Evolutionary conservation across 2,329 filamentous ascomycete species (phyloP).

Genomic region (Penicillium freii): DNA sequence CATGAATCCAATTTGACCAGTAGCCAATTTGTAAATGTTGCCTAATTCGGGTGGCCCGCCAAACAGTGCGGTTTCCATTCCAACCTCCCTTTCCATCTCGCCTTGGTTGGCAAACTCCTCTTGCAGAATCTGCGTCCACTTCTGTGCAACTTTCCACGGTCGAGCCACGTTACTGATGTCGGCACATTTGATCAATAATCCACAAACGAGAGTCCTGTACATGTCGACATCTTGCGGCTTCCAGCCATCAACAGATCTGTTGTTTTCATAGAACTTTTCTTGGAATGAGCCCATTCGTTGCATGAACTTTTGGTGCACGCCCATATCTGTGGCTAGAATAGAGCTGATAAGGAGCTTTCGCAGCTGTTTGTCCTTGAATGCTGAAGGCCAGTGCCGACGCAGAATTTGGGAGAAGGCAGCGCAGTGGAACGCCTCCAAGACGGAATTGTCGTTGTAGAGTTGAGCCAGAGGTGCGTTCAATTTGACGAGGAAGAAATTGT

Average conservation of each 20-base stretch:
- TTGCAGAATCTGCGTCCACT: constrained; percentile 92
- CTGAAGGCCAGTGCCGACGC: constrained; percentile 82
- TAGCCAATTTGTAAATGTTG: constrained; percentile 76
- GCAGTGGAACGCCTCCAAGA: constrained; percentile 95
- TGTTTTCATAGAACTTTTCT: constrained; percentile 68
- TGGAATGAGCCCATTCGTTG: constrained; percentile 77
- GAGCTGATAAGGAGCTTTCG: constrained; percentile 92
- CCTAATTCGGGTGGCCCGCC: constrained; percentile 74
- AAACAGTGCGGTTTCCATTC: constrained; percentile 84
- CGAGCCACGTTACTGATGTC: constrained; percentile 98
- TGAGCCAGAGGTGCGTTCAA: constrained; percentile 91
- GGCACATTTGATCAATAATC: constrained; percentile 92
- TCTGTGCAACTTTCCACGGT: constrained; percentile 73
- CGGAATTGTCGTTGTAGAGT: constrained; percentile 94
- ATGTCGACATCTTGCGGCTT: constrained; percentile 72
- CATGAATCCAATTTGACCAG: constrained; percentile 94
- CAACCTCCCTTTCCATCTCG: constrained; percentile 82
- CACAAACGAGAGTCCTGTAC: constrained; percentile 77
- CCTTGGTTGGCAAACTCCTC: constrained; percentile 94
- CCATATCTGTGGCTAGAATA: constrained; percentile 98
- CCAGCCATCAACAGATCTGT: constrained; percentile 67
- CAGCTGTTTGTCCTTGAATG: constrained; percentile 75
- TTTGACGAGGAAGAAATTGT: constrained; percentile 92
- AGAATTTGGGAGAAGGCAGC: constrained; percentile 96
- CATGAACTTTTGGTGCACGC: constrained; percentile 96